Conservation (phyloP, 129 eudicot species). For the Chrysanthemum lavandulifolium region DNA sequence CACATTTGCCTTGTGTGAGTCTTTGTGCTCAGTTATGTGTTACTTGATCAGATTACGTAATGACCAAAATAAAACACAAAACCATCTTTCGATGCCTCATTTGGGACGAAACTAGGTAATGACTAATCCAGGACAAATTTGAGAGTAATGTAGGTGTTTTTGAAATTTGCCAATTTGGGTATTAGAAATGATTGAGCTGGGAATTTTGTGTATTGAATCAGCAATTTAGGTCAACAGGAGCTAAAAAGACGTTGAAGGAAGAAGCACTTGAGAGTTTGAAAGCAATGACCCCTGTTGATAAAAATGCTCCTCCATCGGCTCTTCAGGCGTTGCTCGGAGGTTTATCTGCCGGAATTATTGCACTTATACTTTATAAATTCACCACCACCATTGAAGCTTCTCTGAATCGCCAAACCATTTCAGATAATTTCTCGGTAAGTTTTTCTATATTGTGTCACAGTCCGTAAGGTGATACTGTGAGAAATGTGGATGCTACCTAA, state of each 20-base stretch:
- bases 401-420: slow-evolving; percentile 77
- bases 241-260: slow-evolving; percentile 67
- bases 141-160: not conserved
- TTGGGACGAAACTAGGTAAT: too few relatives aligned
- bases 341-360: slow-evolving; percentile 80
- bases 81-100: too few relatives aligned
- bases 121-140: not conserved
- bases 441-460: not conserved
- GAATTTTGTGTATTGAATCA: slow-evolving; percentile 27
- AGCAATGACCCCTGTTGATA: slow-evolving; percentile 55
- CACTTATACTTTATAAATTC: slow-evolving; percentile 79
- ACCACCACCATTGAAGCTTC: slow-evolving; percentile 80
- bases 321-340: slow-evolving; percentile 85
- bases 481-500: too few relatives aligned
- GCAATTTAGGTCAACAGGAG: slow-evolving; percentile 90
- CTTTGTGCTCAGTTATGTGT: too few relatives aligned
- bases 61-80: too few relatives aligned
- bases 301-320: slow-evolving; percentile 68
- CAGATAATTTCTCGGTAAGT: slow-evolving; percentile 84
- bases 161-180: not conserved
- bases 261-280: slow-evolving; percentile 91
- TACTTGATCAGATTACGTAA: too few relatives aligned
- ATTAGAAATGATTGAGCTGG: slow-evolving; percentile 6
- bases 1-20: too few relatives aligned
- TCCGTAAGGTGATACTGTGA: too few relatives aligned